These are phyloP conservation scores for Russula foetens DNA, from an alignment of 768 basidiomycete species.

Conservation along the genomic window DNA sequence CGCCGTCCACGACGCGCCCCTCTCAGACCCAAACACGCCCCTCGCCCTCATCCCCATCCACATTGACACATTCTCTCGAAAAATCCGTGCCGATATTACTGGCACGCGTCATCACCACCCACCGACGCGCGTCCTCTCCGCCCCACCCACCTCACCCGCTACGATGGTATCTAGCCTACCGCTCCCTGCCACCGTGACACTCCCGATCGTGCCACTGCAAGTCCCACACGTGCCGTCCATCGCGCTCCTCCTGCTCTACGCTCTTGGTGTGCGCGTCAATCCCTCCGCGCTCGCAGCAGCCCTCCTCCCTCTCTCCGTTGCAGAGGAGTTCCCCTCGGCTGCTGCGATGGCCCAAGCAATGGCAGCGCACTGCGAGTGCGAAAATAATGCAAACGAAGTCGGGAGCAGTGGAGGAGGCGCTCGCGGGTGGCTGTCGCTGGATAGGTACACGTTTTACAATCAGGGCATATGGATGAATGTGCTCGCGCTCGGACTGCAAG, in stretches of 20 bases:
- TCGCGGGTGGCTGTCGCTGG: slow-evolving; percentile 21
- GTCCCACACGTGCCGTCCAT: slow-evolving; percentile 13
- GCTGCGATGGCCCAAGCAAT: slow-evolving; percentile 24
- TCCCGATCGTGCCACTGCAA: slow-evolving; percentile 8
- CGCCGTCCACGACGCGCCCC: slow-evolving; percentile 8
- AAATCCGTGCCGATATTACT: slow-evolving; percentile 4
- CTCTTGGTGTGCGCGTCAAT: slow-evolving; percentile 7
- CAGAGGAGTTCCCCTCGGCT: slow-evolving; percentile 15
- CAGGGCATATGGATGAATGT: slow-evolving; percentile 64
- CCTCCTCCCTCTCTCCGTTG: slow-evolving; percentile 13
- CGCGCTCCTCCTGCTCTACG: slow-evolving; percentile 10
- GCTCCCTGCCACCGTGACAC: not conserved
- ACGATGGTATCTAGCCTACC: not conserved
- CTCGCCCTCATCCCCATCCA: slow-evolving; percentile 10
- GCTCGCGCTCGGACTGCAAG: slow-evolving; percentile 43
- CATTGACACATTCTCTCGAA: not conserved
- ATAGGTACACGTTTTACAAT: slow-evolving; percentile 34
- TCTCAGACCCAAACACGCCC: not conserved
- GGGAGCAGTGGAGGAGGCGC: not conserved
- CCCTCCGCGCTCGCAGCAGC: slow-evolving; percentile 14
- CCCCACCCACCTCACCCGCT: not conserved
- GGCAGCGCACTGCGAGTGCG: slow-evolving; percentile 13
- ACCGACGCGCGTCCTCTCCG: not conserved
- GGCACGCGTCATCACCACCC: not conserved
- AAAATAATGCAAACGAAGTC: slow-evolving; percentile 15